Evolutionary conservation across 2,329 filamentous ascomycete genomes (phyloP).

Genomic region (Cladophialophora bantiana): DNA sequence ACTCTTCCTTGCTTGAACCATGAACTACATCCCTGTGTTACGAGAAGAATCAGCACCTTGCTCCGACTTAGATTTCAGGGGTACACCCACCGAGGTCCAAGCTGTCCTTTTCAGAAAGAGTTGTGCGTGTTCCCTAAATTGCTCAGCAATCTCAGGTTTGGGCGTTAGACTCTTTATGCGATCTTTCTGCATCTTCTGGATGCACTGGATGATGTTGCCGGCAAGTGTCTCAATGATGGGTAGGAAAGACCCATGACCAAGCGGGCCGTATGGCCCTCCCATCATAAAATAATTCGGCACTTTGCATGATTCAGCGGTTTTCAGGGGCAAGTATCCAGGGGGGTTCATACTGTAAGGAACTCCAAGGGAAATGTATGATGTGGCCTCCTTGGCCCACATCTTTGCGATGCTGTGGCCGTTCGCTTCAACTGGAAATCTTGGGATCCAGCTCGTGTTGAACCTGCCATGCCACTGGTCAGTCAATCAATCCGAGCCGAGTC

Average conservation of each 20-base stretch:
- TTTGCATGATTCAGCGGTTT: slow-evolving; percentile 26
- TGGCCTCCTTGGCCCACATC: slow-evolving; percentile 29
- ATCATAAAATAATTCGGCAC: slow-evolving; percentile 44
- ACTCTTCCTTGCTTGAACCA: slow-evolving; percentile 38
- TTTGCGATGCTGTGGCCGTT: slow-evolving; percentile 30
- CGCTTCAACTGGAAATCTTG: slow-evolving; percentile 32
- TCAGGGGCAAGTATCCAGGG: not conserved
- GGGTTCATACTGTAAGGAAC: slow-evolving; percentile 27
- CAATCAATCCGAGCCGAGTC: not conserved
- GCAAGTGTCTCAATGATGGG: slow-evolving; percentile 29
- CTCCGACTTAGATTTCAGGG: not conserved
- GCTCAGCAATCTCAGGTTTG: slow-evolving; percentile 53
- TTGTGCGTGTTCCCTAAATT: slow-evolving; percentile 57
- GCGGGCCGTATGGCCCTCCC: slow-evolving; percentile 40
- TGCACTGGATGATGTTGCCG: slow-evolving; percentile 32
- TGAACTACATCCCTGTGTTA: slow-evolving; percentile 21
- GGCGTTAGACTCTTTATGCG: slow-evolving; percentile 44
- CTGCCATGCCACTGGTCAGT: slow-evolving; percentile 11
- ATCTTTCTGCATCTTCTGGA: slow-evolving; percentile 37
- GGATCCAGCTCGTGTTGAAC: slow-evolving; percentile 36
- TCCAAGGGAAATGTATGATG: slow-evolving; percentile 36
- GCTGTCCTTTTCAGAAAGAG: slow-evolving; percentile 50
- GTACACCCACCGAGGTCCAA: slow-evolving; percentile 18
- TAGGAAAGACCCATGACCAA: slow-evolving; percentile 37
- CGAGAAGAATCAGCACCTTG: slow-evolving; percentile 2